Conservation (phyloP, 2,329 filamentous ascomycete species). For the Cercospora brassicicola region DNA sequence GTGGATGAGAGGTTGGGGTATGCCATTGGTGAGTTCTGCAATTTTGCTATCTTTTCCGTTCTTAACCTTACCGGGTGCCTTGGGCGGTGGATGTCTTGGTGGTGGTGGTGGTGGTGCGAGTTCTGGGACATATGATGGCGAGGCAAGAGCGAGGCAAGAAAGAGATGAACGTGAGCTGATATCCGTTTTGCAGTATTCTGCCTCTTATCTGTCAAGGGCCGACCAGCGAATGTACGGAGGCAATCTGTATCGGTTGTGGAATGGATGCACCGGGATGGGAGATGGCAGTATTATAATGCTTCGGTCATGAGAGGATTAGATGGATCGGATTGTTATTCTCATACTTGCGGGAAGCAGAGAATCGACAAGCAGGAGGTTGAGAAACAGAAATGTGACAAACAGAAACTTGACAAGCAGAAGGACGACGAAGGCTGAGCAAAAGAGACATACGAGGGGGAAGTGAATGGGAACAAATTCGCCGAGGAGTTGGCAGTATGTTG, state of each 20-base stretch:
- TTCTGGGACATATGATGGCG: too few species aligned
- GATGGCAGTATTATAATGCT: conserved; percentile 19
- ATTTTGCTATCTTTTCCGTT: too few species aligned
- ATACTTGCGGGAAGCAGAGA: background rate
- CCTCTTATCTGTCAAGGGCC: conserved; percentile 15
- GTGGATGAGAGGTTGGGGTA: conserved; percentile 18
- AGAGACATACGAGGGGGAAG: background rate
- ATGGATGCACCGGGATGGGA: conserved; percentile 17
- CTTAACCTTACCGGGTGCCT: too few species aligned
- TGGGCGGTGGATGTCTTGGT: too few species aligned
- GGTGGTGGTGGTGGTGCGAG: too few species aligned
- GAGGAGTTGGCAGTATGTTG: too few species aligned
- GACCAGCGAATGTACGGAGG: conserved; percentile 15
- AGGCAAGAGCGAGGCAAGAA: too few species aligned
- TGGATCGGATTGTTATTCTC: background rate
- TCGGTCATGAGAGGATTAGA: conserved; percentile 17
- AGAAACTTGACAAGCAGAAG: background rate
- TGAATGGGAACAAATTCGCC: too few species aligned
- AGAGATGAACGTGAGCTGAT: too few species aligned
- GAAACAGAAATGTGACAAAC: too few species aligned
- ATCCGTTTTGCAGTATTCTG: background rate
- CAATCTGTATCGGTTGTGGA: conserved; percentile 17
- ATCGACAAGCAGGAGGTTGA: background rate
- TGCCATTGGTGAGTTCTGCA: conserved; percentile 11
- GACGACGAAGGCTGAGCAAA: background rate